Evolutionary conservation across 352 stramenopile genomes (phyloP), one percentile per base, ranked within the genome.

Genomic region (Aphanomyces cochlioides): DNA sequence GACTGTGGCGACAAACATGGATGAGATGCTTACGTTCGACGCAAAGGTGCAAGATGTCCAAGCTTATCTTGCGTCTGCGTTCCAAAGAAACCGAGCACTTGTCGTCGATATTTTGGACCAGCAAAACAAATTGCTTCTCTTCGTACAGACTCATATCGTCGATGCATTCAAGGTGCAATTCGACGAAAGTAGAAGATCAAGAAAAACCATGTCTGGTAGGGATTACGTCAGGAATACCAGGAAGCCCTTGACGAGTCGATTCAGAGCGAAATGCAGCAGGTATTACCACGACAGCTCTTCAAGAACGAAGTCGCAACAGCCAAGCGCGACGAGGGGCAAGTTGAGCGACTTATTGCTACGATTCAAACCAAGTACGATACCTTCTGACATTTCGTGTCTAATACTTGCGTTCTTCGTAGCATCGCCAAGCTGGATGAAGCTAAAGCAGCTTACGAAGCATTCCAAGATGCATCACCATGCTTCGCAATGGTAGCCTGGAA

Each of bases 71-170:
- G 53, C 64, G 15, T 8, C 34, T 3, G 64, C 54, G 19, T 70
- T 70, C 48, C 64, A 40, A 21, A 17, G 43, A 8, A 70, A 70
- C 54, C 64, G 64, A 12, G 64, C 64, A 4, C 64, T 61, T 5
- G 64, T 70, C 17, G 2, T 60, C 12, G 19, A 63, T 40, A 54
- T 70, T 41, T 40, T 70, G 13, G 64, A 70, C n/a, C 43, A n/a
- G 39, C 64, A 70, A 10, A 70, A 13, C 64, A 21, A 70, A 39
- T 50, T 70, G 36, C 40, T 70, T 10, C 3, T 39, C 3, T 48
- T 45, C 4, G 17, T 70, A 36, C 64, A 70, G 37, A 28, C 64
- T 13, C 28, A 54, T 17, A 13, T 70, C 36, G 36, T 69, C 12
- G 63, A 69, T 37, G 7, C 64, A 5, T 63, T 70, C 54, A 7